Base-by-base conservation (phyloP, 805 yeast species). In the Zygotorulaspora sp. region DNA sequence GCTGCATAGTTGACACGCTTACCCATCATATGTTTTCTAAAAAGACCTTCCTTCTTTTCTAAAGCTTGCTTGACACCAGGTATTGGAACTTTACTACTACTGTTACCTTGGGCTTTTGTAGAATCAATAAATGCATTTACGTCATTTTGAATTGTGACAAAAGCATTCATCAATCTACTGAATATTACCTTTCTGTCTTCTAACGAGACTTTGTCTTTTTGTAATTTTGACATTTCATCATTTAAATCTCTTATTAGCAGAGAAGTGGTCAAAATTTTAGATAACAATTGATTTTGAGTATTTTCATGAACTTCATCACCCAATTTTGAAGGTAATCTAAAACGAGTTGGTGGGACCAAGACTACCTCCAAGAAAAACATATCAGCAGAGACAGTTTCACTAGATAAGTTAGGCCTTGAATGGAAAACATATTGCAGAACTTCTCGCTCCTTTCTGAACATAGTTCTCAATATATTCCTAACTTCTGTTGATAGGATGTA, bases 1-100 rank as follows among this genome's bases (percentile, higher is more conserved):
- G 98, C 98, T 37, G 97, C 96, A 58, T 86, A 90, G 63, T 92
- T 94, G 43, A 92, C 99, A 72, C 99, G 88, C 73, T 92, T 92
- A 62, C 99, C 99, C 99, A 92, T 92, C 98, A 92, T 92, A 60
- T 92, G 96, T 62, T 90, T 92, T 71, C 99, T 79, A 73, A 92
- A 92, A 48, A 90, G 72, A 61, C 99, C 99, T 67, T 92, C 99
- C 63, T 92, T 92, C 79, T 92, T 90, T 66, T 92, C 99, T 57
- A 92, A 72, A 8, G 96, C 95, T 71, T 92, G 98, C 62, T 92
- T 92, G 55, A 92, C 78, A 70, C 99, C 99, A 2, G 99, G 99
- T 26, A 77, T 75, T 17, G 96, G 89, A 22, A 55, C 54, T 34
- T 76, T 65, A 46, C 80, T 77, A 9, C 83, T 78, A 16, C 80